Base-by-base conservation (phyloP, 345 rosid genomes). In the Arabidopsis suecica region DNA sequence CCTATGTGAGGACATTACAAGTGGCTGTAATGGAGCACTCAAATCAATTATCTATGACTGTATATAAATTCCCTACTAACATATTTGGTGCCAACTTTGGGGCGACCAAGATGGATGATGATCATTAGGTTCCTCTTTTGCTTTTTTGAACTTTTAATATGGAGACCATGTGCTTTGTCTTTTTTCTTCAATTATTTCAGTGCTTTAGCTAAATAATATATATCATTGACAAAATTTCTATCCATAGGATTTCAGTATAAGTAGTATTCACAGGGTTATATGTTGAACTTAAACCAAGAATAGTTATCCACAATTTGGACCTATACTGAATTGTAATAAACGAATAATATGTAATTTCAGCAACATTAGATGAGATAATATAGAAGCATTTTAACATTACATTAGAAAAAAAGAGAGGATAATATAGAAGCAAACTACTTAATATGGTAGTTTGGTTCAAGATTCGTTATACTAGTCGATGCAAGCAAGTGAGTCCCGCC, bases 121-220 rank as follows among this genome's bases (percentile, higher is more conserved):
- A 68, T 75, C 68, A 75, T 60, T 68, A 75, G 63, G 63, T 68
- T 61, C 69, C 20, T 68, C 73, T 75, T 68, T 68, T 68, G 30
- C 69, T 51, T 51, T 70, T 65, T 67, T 74, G 38, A 68, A 75
- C 69, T 68, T 68, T 75, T 61, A 68, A 41, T 53, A 75, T 75
- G 79, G 74, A 75, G 48, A 33, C 63, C 79, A 75, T 68, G 79
- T 68, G 79, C 74, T 75, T 61, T 53, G 48, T 59, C 61, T 50
- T 68, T 18, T 28, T 10, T 42, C 72, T 50, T 61, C 62, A 75
- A 67, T 75, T 41, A 68, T 75, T 49, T 60, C 30, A 60, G 42
- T 50, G 61, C 61, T 60, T 68, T 57, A 25, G 8, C 22, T 58
- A 37, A 34, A 66, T n/a, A 45, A 57, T 28, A 30, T 28, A 36